Base-by-base conservation (phyloP, 106 monocot genomes). In the Apostasia ramifera region DNA sequence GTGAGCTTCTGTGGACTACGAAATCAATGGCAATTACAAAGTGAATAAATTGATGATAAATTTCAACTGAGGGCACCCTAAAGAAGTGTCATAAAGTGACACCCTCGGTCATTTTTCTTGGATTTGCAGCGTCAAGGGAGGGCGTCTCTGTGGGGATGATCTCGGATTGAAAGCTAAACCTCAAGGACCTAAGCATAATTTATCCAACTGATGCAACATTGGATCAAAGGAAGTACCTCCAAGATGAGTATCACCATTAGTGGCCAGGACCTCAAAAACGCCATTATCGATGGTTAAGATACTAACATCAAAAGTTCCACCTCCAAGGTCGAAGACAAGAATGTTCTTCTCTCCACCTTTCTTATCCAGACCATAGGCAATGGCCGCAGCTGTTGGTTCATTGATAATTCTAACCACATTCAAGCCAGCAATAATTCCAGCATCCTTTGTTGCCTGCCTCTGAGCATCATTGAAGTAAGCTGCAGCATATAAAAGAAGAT, bases 221-320 rank as follows among this genome's bases (percentile, higher is more conserved):
- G 26, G 26, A 26, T 26, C 26, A 26, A 26, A 26, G 26, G 26
- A 26, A 59, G 59, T 82, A 82, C 85, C 86, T 82, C 86, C 86
- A 8, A 86, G 74, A 86, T 86, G 86, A 48, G 86, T 86, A 59
- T 82, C 86, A 55, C 86, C 86, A 57, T 86, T 86, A 40, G 86
- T 86, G 4, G 86, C 72, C 59, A 86, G 57, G 45, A 86, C 86
- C 70, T 86, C 86, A 71, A 86, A 86, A 55, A 86, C 86, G 51
- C 86, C 86, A 71, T 86, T 82, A 44, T 86, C 86, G 70, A 86
- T 86, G 4, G 86, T 86, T 78, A 86, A 77, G 70, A 86, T 74
- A 44, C 82, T 82, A 64, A 86, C 86, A 82, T 86, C 86, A 67
- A 86, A 86, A 5, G 86, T 86, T 40, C 86, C 86, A 86, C 87